Evolutionary conservation across 257 asterid species (phyloP).

Genomic region (Nicotiana tomentosiformis): DNA sequence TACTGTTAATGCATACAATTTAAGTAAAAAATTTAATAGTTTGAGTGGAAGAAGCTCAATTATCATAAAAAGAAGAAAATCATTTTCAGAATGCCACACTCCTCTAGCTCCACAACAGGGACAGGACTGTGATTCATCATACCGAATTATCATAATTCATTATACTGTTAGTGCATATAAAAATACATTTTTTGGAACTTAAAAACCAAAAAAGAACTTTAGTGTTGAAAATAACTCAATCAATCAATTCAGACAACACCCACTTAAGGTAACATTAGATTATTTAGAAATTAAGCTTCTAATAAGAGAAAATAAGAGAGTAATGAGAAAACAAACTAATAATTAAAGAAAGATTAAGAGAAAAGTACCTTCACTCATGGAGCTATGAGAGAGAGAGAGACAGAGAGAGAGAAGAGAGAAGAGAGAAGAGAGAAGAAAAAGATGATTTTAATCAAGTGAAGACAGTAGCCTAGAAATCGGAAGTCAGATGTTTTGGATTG

Average conservation of each 20-base stretch:
- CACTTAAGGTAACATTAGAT: background rate
- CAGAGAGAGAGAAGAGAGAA: constrained; percentile 15
- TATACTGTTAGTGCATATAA: too few species aligned
- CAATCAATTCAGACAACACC: background rate
- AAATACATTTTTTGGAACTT: too few species aligned
- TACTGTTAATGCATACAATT: too few species aligned
- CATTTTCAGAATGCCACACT: too few species aligned
- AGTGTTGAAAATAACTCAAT: background rate
- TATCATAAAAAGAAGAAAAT: too few species aligned
- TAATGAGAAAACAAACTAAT: background rate
- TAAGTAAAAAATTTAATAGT: too few species aligned
- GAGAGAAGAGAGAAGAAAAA: constrained; percentile 7
- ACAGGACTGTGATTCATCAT: too few species aligned
- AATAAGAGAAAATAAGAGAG: background rate
- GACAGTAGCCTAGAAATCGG: constrained; percentile 37
- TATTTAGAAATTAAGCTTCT: background rate
- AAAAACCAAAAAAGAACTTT: background rate
- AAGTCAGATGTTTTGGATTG: constrained; percentile 27
- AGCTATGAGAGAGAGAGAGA: background rate
- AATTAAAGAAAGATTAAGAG: background rate
- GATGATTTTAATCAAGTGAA: background rate
- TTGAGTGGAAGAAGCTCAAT: too few species aligned
- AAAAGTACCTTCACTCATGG: background rate
- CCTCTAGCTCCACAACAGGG: too few species aligned
- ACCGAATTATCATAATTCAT: too few species aligned